phyloP scores from a whole-genome alignment of 2,329 filamentous ascomycete species.

The Botrytis deweyae region DNA sequence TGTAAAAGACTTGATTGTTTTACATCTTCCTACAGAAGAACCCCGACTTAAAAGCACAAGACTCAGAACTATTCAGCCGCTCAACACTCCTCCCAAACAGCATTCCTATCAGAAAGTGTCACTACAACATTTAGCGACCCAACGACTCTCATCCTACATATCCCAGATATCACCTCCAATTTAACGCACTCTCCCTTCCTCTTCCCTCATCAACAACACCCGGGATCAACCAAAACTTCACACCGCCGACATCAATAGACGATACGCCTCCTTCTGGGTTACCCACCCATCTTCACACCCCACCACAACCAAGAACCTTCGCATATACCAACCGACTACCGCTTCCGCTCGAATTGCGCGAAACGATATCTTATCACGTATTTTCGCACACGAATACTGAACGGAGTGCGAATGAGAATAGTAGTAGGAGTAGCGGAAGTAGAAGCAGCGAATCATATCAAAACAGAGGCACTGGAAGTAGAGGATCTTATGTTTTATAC shows the following conservation, averaged over 20 bases:
- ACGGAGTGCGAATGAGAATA: too few relatives aligned
- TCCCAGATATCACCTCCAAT: too few relatives aligned
- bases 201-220: not conserved
- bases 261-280: too few relatives aligned
- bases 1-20: not conserved
- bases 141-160: too few relatives aligned
- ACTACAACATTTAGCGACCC: too few relatives aligned
- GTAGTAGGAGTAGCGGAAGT: not conserved
- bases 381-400: not conserved
- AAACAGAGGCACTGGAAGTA: too few relatives aligned
- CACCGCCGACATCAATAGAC: not conserved
- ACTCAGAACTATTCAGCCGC: not conserved
- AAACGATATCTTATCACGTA: not conserved
- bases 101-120: too few relatives aligned
- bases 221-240: not conserved
- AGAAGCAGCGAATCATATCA: not conserved
- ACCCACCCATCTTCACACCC: too few relatives aligned
- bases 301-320: not conserved
- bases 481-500: not conserved
- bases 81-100: not conserved
- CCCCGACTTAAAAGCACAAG: not conserved
- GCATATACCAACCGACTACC: not conserved
- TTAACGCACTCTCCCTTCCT: too few relatives aligned
- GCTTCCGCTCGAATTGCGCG: not conserved
- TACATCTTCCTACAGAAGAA: not conserved